Base-by-base conservation (phyloP, 2,329 filamentous ascomycete genomes). In the Epichloe scottii region DNA sequence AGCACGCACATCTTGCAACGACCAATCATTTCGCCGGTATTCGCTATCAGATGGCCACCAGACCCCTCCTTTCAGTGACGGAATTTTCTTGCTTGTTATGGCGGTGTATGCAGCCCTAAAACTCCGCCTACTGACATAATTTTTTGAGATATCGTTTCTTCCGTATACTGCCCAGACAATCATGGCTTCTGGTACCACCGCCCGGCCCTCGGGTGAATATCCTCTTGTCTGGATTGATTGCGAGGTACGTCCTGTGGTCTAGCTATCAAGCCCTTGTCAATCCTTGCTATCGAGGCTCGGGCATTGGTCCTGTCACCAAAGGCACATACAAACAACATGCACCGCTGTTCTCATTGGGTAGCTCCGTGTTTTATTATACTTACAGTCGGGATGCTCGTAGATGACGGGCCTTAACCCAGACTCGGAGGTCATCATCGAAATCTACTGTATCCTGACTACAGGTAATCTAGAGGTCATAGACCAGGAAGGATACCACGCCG, bases 361-460 rank as follows among this genome's bases (percentile, higher is more conserved):
- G 40, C 19, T 21, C 40, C 11, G 40, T 21, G 8, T 33, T 14
- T 19, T 14, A 19, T 15, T 26, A 42, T 46, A 51, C 49, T 47
- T 12, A 47, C 39, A 35, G 12, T n/a, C 17, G 23, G 33, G 33
- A 14, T 51, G 12, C 19, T 23, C 33, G 19, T 58, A 95, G 89
- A 98, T 98, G 93, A 97, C 69, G n/a, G 69, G 69, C 11, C 62
- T 71, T n/a, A 76, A 95, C 66, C 76, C 83, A 2, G 79, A 86
- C 53, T 81, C 73, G 34, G 91, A 97, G 63, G 82, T 84, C 51
- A 93, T 97, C 62, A 81, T 97, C 62, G 89, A 95, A 61, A 85
- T 97, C 52, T 91, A 85, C 67, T 96, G 90, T 71, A 85, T 94
- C 68, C 79, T 98, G 64, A 98, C 93, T 7, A 86, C 90, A 58